Base-by-base conservation (phyloP, 352 stramenopile species). In the Phytophthora citrophthora region DNA sequence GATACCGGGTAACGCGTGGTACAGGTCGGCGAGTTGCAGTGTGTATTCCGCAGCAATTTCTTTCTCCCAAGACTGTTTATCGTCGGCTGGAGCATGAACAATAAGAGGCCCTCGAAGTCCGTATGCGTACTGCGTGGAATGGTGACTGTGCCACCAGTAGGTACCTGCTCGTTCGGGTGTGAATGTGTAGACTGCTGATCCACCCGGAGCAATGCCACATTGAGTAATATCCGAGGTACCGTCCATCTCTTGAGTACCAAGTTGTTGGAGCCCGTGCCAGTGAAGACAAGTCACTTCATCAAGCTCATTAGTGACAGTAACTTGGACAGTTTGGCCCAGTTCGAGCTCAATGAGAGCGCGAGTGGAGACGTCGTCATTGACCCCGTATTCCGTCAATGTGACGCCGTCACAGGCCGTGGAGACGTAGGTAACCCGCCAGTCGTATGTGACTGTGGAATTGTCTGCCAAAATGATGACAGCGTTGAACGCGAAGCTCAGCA, bases 61-160 rank as follows among this genome's bases (percentile, higher is more conserved):
- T 16, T 50, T 8, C 39, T 74, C 60, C 54, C 64, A 66, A 3
- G 44, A 53, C 32, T 60, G 26, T 2, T 61, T 39, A 4, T 70
- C 9, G 11, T 54, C 27, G 10, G 16, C 39, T 16, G 62, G 44
- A 1, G 57, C 53, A 44, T 79, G 62, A 2, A 79, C 54, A 13
- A 79, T 64, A 1, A 76, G 45, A 2, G 70, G 44, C 23, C 66
- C 70, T 11, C 63, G 67, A 2, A 79, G 63, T 16, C 64, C 69
- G n/a, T 54, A 73, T 0, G 70, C 66, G 61, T 79, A 79, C 48
- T 79, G 67, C 12, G 62, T 61, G 2, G 16, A 43, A 26, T 76
- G 55, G 44, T 79, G 70, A 36, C 62, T 70, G 58, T 76, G 66
- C 62, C 67, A 79, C 67, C 71, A 79, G 51, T 66, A 76, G 27